Evolutionary conservation across 2,329 filamentous ascomycete species (phyloP), one percentile per base, ranked within the genome.

Genomic region (Colletotrichum falcatum): DNA sequence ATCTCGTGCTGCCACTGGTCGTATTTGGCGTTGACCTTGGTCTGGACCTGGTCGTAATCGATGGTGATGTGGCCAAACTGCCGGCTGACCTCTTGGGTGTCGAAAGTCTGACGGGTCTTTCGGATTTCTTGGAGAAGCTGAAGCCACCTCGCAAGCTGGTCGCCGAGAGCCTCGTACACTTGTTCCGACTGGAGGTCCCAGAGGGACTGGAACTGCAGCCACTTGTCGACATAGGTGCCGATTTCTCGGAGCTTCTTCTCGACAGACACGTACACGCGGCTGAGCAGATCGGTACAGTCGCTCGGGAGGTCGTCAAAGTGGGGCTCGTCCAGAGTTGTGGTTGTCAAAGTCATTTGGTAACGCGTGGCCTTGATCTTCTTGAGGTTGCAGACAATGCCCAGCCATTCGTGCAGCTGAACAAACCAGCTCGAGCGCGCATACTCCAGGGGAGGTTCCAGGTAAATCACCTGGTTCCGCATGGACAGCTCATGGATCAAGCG

Each of bases 1-100:
- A 99, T 97, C 74, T 99, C 96, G 76, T 98, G 94, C 80, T 99
- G 96, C 96, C 97, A 99, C 80, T 98, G 95, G 78, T 99, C 97
- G 79, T 99, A 99, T 80, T 98, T 99, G 76, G 94, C 94, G 77
- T 98, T 99, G 80, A 99, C 96, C 81, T 97, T 98, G 67, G 95
- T 94, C 81, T 99, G 97, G 0, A 99, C 96, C 81, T 99, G 97
- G 76, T 98, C 96, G 77, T 99, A 99, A 79, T 99, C 95, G 77
- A 99, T 94, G 5, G 92, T 94, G 64, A 98, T 90, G 80, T 97
- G 95, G 5, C 96, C 96, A 78, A 99, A 99, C 1, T 92, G 92
- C 48, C 93, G 92, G 80, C 92, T 96, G 74, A 97, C 94, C 79
- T 98, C 96, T 11, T 95, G 97, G 1, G 95, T 99, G 78, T 99